phyloP scores from a whole-genome alignment of 2,329 filamentous ascomycete genomes.

The Aspergillus vadensis region DNA sequence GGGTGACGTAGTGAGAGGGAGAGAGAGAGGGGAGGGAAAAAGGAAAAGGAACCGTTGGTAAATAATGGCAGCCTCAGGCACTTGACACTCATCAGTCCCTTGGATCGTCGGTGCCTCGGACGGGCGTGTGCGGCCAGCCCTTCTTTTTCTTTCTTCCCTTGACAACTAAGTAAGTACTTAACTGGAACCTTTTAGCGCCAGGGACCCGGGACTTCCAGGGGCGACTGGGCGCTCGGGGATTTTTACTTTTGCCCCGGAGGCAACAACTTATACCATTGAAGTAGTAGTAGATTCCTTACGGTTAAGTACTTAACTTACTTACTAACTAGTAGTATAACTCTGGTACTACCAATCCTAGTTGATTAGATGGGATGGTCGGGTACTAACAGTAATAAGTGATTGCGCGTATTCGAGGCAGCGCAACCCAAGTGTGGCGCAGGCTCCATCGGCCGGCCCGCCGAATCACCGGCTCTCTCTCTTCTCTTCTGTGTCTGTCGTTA shows the following conservation, averaged over 20 bases:
- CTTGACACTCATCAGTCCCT: not conserved
- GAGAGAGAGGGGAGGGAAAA: too few relatives aligned
- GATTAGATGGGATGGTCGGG: not conserved
- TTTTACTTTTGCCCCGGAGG: not conserved
- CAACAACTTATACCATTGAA: not conserved
- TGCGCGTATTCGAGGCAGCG: constrained; percentile 18
- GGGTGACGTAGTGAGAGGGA: constrained; percentile 3
- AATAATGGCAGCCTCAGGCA: not conserved
- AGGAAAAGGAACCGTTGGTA: not conserved
- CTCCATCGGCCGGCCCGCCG: constrained; percentile 14
- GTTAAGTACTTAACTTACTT: not conserved
- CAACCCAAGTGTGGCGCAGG: constrained; percentile 29
- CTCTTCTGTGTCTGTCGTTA: not conserved
- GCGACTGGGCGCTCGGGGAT: not conserved
- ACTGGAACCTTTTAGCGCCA: not conserved
- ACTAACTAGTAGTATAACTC: not conserved
- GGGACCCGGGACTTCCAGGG: not conserved
- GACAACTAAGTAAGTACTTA: too few relatives aligned
- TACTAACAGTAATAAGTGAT: constrained; percentile 10
- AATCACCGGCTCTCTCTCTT: constrained; percentile 3
- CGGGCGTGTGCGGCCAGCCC: not conserved
- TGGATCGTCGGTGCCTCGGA: not conserved
- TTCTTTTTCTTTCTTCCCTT: too few relatives aligned
- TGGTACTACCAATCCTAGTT: not conserved
- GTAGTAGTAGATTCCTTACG: not conserved